Base-by-base conservation (phyloP, 1,284 basidiomycete genomes). In the Irpex lacteus region DNA sequence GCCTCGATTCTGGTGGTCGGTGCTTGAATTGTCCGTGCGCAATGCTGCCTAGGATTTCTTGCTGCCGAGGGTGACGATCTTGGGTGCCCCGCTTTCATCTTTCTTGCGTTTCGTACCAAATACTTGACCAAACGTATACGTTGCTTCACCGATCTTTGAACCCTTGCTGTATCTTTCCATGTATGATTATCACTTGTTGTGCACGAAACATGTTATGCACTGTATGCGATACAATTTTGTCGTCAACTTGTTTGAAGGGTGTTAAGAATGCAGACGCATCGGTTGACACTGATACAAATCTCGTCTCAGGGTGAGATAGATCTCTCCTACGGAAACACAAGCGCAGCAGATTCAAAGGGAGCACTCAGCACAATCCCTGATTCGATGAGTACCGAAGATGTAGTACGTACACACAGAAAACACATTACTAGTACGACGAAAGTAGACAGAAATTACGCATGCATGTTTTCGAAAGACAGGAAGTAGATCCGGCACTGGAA, bases 1-100 rank as follows among this genome's bases (percentile, higher is more conserved):
- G 84, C 83, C 0, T 89, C 88, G 0, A 70, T 88, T 37, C 78
- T 89, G 37, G 85, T 84, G 26, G 54, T 63, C 47, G 21, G 40
- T 11, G 32, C 56, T 21, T 55, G 34, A 38, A 5, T 36, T 32
- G 13, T 36, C 18, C 2, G 3, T 32, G 32, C 32, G 36, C 19
- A 59, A 59, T 7, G 36, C 34, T 59, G 40, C n/a, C n/a, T 37
- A 2, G 15, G 7, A 47, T 32, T 44, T 18, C 56, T 11, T 58
- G 8, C 34, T 21, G 32, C 32, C 2, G 32, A 32, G 32, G 3
- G 2, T 32, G 32, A 44, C n/a, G 7, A 44, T 49, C 21, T 60
- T 32, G 21, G 52, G 0, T 54, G 4, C 2, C 54, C 36, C 36
- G 54, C 36, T 34, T 13, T 19, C 50, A 21, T 53, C 1, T 53